Evolutionary conservation across 1,139 yeast genomes (phyloP).

Genomic region (Pneumocystis oryctolagi): DNA sequence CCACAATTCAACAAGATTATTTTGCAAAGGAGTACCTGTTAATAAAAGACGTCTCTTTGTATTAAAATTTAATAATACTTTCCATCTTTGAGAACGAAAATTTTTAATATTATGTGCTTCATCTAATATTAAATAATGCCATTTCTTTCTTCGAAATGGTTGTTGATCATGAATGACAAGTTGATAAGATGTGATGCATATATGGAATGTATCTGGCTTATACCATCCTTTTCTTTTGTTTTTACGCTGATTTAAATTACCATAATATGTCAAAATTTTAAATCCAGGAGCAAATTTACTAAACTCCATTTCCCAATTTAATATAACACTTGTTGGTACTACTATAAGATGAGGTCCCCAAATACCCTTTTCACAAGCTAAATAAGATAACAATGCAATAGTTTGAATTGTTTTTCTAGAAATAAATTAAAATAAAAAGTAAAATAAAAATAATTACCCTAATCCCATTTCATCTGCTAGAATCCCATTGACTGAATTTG

Average conservation of each 20-base stretch:
- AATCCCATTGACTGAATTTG: conserved; percentile 87
- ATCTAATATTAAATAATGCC: conserved; percentile 95
- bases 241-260: conserved; percentile 94
- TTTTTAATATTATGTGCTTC: conserved; percentile 98
- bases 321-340: conserved; percentile 96
- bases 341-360: conserved; percentile 98
- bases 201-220: conserved; percentile 88
- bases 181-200: conserved; percentile 92
- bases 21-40: conserved; percentile 93
- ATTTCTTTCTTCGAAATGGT: conserved; percentile 75
- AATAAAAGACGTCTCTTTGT: conserved; percentile 73
- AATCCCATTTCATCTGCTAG: conserved; percentile 98
- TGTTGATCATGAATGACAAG: conserved; percentile 92
- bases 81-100: conserved; percentile 94
- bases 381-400: conserved; percentile 65
- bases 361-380: conserved; percentile 82
- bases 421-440: neutral
- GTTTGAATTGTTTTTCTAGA: conserved; percentile 77
- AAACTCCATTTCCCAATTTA: conserved; percentile 99
- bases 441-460: conserved; percentile 32
- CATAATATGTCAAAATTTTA: conserved; percentile 88
- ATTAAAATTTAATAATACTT: conserved; percentile 81
- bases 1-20: conserved; percentile 80
- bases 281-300: conserved; percentile 97
- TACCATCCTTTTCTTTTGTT: conserved; percentile 97